These are phyloP conservation scores for Yarrowia sp. DNA, from an alignment of 805 yeast species.

Conservation along the genomic window DNA sequence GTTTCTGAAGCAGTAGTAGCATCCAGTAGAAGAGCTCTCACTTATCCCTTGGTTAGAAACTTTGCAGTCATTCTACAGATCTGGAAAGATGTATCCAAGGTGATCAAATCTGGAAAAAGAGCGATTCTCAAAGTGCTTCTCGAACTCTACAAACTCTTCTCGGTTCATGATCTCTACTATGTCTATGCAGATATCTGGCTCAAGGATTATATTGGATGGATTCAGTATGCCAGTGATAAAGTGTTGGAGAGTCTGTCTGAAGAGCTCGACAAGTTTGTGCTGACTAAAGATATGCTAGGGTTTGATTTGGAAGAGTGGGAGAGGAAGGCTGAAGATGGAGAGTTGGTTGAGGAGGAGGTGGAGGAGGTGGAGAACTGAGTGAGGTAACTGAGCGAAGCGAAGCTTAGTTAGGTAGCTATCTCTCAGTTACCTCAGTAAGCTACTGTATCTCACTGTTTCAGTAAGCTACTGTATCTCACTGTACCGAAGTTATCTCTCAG, in stretches of 20 bases:
- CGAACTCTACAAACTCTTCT: slow-evolving; percentile 64
- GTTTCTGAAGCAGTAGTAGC: slow-evolving; percentile 59
- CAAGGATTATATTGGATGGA: slow-evolving; percentile 77
- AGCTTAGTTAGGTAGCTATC: not conserved
- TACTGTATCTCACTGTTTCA: too few species aligned
- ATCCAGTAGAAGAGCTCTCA: slow-evolving; percentile 66
- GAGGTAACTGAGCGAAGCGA: not conserved
- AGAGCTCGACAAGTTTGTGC: slow-evolving; percentile 48
- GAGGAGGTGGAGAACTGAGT: not conserved
- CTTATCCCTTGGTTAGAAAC: slow-evolving; percentile 77
- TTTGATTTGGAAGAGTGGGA: slow-evolving; percentile 35
- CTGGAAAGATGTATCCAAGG: slow-evolving; percentile 72
- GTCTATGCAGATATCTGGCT: slow-evolving; percentile 75
- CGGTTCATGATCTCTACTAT: slow-evolving; percentile 70
- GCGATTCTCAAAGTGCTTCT: slow-evolving; percentile 60
- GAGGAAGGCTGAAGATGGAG: slow-evolving; percentile 27
- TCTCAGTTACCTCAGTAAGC: too few species aligned
- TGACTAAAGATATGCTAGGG: slow-evolving; percentile 33
- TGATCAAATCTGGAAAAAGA: slow-evolving; percentile 67
- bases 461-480: too few species aligned
- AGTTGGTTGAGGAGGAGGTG: not conserved
- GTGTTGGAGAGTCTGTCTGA: slow-evolving; percentile 63
- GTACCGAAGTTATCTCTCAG: too few species aligned
- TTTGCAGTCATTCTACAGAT: slow-evolving; percentile 57
- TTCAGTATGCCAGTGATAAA: slow-evolving; percentile 56